Conservation (phyloP, 805 yeast genomes). For the Yamadazyma tumulicola region DNA sequence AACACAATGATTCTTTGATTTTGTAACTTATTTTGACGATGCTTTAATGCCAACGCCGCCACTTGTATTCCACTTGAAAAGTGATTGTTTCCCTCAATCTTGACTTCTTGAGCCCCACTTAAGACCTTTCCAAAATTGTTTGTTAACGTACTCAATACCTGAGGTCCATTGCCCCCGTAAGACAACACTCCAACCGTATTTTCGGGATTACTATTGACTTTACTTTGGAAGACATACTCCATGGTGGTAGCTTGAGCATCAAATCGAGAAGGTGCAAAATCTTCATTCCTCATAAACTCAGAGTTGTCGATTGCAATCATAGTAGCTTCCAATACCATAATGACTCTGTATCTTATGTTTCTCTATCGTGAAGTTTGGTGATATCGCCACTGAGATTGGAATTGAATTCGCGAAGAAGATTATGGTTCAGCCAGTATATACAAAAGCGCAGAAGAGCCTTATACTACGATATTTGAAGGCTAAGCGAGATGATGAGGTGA, state of each 20-base stretch:
- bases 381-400: slow-evolving; percentile 1
- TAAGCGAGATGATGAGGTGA: slow-evolving; percentile 18
- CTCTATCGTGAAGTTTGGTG: neutral
- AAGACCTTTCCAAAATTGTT: slow-evolving; percentile 82
- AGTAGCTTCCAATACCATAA: slow-evolving; percentile 93
- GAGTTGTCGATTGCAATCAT: slow-evolving; percentile 95
- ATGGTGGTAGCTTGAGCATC: slow-evolving; percentile 92
- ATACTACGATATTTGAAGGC: slow-evolving; percentile 28
- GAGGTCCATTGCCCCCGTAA: slow-evolving; percentile 79
- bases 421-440: neutral
- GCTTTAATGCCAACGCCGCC: slow-evolving; percentile 86
- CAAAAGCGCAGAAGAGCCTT: slow-evolving; percentile 30
- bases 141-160: slow-evolving; percentile 85
- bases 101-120: slow-evolving; percentile 77
- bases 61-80: slow-evolving; percentile 86
- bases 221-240: slow-evolving; percentile 79
- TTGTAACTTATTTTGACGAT: slow-evolving; percentile 91
- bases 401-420: neutral
- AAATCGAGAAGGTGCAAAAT: slow-evolving; percentile 80
- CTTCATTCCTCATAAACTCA: slow-evolving; percentile 95
- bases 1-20: slow-evolving; percentile 86
- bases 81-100: slow-evolving; percentile 63
- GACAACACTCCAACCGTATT: slow-evolving; percentile 89
- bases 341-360: slow-evolving; percentile 15
- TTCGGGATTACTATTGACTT: slow-evolving; percentile 88